Evolutionary conservation across 1,139 yeast species (phyloP), one percentile per base, ranked within the genome.

Genomic region (Hemisphaericaspora subhashii): DNA sequence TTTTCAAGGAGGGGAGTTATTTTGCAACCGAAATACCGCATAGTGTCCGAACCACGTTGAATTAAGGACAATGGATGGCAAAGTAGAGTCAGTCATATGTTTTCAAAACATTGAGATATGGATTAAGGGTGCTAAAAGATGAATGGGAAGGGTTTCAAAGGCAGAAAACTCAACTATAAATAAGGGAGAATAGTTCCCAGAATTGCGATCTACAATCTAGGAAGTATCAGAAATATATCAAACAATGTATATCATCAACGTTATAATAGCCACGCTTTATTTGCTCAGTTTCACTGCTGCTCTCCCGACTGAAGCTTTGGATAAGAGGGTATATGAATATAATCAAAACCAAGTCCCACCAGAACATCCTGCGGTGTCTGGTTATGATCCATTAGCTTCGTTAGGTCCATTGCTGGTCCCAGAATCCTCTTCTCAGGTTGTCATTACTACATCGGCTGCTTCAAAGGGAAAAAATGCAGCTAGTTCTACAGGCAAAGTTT

Each of bases 311-410:
- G 32, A 5, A 11, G 20, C 4, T 14, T 4, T 20, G 15, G 21
- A n/a, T 11, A 20, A n/a, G 13, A 14, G 23, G 14, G 32, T 14
- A 15, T 29, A 29, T 20, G 32, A 29, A 14, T 7, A 4, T 5
- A 11, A 11, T 12, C 21, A 14, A 5, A 20, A 20, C 12, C 5
- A 4, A 7, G 12, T 20, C 4, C 5, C 11, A 6, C 32, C 32
- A 11, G 21, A 29, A 11, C 32, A 12, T 12, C 27, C 27, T 3
- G 27, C 21, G 6, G 20, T 29, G 5, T n/a, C 21, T 14, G 23
- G 16, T 9, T 31, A 31, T 31, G 35, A 31, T n/a, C 35, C 35
- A n/a, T 12, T 31, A 16, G 26, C 35, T 10, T 21, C 35, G 4
- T 6, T 31, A 11, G 18, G 12, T 11, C 35, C 35, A 11, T 7